phyloP scores from a whole-genome alignment of 1,284 basidiomycete genomes.

The Malassezia equina region DNA sequence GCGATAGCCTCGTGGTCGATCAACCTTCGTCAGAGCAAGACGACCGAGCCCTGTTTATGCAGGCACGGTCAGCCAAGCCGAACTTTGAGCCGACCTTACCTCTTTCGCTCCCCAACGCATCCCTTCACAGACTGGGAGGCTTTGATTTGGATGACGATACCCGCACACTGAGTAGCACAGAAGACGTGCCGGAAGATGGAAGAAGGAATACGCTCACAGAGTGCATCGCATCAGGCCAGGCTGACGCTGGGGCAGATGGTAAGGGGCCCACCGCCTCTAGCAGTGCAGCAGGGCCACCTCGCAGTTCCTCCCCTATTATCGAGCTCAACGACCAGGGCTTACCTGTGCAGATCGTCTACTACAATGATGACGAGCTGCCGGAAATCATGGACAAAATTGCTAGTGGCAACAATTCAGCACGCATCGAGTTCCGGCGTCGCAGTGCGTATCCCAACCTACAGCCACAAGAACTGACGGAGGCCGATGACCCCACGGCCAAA shows the following conservation, averaged over 20 bases:
- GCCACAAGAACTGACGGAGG: neutral
- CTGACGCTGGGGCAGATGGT: neutral
- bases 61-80: neutral
- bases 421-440: conserved; percentile 16
- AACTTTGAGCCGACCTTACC: neutral
- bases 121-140: neutral
- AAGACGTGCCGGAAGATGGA: neutral
- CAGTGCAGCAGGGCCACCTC: neutral
- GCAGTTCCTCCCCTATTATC: neutral
- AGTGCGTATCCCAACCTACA: conserved; percentile 3
- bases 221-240: neutral
- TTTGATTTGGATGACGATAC: neutral
- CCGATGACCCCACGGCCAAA: neutral
- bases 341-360: conserved; percentile 17
- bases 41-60: conserved; percentile 7
- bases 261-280: neutral
- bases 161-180: conserved; percentile 2
- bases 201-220: neutral
- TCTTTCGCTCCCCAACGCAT: neutral
- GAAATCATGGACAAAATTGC: conserved; percentile 18
- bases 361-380: conserved; percentile 15
- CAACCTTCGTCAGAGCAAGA: neutral
- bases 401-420: conserved; percentile 13
- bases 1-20: neutral
- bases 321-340: conserved; percentile 6